Percentiles rank a stretch among this genome's conserved stretches.
Conservation (phyloP, 129 eudicot species). For the Logfia minima region DNA sequence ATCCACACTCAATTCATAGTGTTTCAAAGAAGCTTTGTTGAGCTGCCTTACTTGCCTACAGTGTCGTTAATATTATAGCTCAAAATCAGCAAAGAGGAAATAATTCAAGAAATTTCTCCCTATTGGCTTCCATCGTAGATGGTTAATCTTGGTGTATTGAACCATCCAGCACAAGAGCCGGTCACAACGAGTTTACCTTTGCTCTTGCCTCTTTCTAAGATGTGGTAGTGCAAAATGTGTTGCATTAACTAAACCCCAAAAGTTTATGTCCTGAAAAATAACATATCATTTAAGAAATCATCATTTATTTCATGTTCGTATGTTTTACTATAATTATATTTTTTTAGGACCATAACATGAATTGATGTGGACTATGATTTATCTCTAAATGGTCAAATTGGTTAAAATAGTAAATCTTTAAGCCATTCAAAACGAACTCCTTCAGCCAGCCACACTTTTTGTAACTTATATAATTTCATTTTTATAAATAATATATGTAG, state of each 20-base stretch:
- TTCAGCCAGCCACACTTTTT: too few species aligned
- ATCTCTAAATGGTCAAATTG: too few species aligned
- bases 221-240: constrained; percentile 63
- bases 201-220: constrained; percentile 49
- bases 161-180: constrained; percentile 58
- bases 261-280: constrained; percentile 55
- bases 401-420: too few species aligned
- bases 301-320: neutral
- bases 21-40: constrained; percentile 67
- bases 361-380: too few species aligned
- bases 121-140: constrained; percentile 47
- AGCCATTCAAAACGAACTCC: too few species aligned
- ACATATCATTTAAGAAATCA: neutral
- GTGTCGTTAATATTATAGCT: neutral
- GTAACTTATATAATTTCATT: too few species aligned
- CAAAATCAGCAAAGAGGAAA: neutral
- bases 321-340: neutral
- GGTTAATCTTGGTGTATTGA: constrained; percentile 48
- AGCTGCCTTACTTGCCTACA: constrained; percentile 80
- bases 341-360: neutral
- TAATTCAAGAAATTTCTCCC: neutral
- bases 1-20: constrained; percentile 52
- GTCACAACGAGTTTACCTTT: constrained; percentile 56
- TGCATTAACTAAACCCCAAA: constrained; percentile 69
- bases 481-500: too few species aligned